These are phyloP conservation scores for Lepiota brunneoincarnata DNA, from an alignment of 768 basidiomycete genomes.

Conservation along the genomic window DNA sequence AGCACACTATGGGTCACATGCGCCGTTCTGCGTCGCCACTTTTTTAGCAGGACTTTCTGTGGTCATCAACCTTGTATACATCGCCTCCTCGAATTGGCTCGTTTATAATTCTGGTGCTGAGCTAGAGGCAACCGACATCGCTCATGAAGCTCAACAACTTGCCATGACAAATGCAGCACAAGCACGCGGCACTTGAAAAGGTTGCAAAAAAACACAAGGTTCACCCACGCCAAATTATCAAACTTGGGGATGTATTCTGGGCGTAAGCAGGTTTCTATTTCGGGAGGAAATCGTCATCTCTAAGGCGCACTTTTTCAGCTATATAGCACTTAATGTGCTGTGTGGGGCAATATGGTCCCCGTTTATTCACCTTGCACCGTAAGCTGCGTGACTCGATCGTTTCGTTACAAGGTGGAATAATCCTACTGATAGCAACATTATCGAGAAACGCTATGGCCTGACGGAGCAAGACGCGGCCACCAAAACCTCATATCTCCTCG, in stretches of 20 bases:
- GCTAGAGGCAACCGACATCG: conserved; percentile 62
- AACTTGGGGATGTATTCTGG: conserved; percentile 78
- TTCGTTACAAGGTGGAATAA: conserved; percentile 6
- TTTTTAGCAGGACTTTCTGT: conserved; percentile 65
- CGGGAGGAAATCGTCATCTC: neutral
- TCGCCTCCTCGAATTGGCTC: conserved; percentile 62
- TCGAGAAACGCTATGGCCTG: conserved; percentile 64
- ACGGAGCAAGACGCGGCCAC: conserved; percentile 58
- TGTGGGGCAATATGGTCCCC: conserved; percentile 80
- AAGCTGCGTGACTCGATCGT: conserved; percentile 21
- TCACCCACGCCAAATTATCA: conserved; percentile 54
- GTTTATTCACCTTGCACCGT: conserved; percentile 76
- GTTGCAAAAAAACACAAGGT: conserved; percentile 68
- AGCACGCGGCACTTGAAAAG: conserved; percentile 57
- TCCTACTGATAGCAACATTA: conserved; percentile 52
- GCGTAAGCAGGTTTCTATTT: conserved; percentile 43
- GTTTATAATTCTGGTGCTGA: conserved; percentile 57
- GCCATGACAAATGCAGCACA: conserved; percentile 46
- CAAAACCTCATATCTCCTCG: conserved; percentile 69
- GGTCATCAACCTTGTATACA: conserved; percentile 64
- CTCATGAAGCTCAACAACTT: conserved; percentile 46
- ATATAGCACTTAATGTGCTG: conserved; percentile 71
- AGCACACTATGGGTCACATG: conserved; percentile 60
- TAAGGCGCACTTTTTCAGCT: conserved; percentile 35
- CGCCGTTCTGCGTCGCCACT: conserved; percentile 73